A percentile compares a stretch with the other conserved stretches of the same genome.
phyloP scores from a whole-genome alignment of 768 basidiomycete genomes.

The Austroboletus eburneus region DNA sequence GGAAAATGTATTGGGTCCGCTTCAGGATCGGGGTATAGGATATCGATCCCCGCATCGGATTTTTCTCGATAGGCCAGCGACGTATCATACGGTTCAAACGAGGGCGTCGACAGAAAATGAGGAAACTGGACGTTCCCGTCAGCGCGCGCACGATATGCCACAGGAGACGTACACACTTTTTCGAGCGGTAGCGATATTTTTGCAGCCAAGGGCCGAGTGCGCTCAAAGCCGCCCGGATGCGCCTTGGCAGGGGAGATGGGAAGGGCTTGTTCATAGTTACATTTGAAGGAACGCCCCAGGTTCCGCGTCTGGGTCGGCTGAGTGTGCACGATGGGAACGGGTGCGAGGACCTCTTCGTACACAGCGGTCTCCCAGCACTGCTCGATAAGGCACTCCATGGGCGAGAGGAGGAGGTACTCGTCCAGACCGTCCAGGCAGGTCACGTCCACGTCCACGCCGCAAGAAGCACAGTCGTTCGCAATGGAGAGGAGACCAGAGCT shows the following conservation, averaged over 20 bases:
- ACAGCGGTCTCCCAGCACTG: conserved; percentile 38
- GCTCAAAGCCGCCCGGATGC: conserved; percentile 9
- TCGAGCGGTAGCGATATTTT: conserved; percentile 17
- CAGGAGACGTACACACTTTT: conserved; percentile 16
- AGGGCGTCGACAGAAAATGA: conserved; percentile 2
- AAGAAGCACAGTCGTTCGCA: conserved; percentile 22
- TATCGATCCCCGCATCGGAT: conserved; percentile 9
- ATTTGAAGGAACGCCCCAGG: conserved; percentile 16
- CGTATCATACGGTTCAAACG: conserved; percentile 9
- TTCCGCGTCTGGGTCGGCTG: not conserved
- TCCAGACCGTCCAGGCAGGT: conserved; percentile 36
- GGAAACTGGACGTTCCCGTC: too few relatives aligned
- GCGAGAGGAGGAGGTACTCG: conserved; percentile 37
- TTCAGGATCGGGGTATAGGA: conserved; percentile 18
- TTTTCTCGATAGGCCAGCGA: conserved; percentile 8
- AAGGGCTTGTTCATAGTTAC: not conserved
- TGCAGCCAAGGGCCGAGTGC: conserved; percentile 13
- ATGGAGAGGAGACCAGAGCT: conserved; percentile 12
- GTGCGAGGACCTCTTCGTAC: conserved; percentile 18
- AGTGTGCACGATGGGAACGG: not conserved
- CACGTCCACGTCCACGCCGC: conserved; percentile 33
- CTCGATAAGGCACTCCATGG: conserved; percentile 37
- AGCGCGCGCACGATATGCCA: too few relatives aligned
- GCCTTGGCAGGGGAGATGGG: not conserved
- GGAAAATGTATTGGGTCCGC: conserved; percentile 14